These are phyloP conservation scores for Termitomyces sp. DNA, from an alignment of 768 basidiomycete genomes.

Conservation along the genomic window DNA sequence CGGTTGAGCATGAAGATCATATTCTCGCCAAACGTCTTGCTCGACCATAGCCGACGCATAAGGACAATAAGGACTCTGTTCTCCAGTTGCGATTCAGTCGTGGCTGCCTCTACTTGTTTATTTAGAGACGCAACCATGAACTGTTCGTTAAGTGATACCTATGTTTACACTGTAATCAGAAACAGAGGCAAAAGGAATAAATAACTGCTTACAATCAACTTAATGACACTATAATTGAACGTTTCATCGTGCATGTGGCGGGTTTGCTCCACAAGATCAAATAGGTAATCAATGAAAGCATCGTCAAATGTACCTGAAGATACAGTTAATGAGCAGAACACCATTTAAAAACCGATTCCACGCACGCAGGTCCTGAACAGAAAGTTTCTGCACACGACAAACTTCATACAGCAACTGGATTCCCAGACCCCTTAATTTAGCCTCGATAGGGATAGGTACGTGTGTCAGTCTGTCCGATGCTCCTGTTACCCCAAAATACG, in stretches of 20 bases:
- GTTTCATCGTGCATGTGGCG: constrained; percentile 83
- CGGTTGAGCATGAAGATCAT: constrained; percentile 99
- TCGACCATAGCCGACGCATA: constrained; percentile 78
- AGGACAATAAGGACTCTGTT: constrained; percentile 85
- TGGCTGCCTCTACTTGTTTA: constrained; percentile 20
- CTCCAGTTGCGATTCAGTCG: constrained; percentile 31
- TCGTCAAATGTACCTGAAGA: constrained; percentile 75
- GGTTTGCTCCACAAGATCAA: constrained; percentile 92
- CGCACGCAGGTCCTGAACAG: constrained; percentile 74
- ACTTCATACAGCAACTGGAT: constrained; percentile 86
- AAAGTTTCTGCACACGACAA: constrained; percentile 84
- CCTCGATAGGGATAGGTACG: constrained; percentile 74
- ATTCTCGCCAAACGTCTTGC: constrained; percentile 96
- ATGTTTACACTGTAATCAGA: constrained; percentile 2
- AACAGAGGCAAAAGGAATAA: neutral
- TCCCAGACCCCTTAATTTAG: constrained; percentile 67
- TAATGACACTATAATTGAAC: constrained; percentile 94
- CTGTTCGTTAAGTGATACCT: constrained; percentile 95
- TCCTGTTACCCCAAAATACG: constrained; percentile 41
- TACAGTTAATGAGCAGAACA: neutral
- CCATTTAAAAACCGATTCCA: constrained; percentile 5
- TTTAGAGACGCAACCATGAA: constrained; percentile 88
- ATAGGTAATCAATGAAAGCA: constrained; percentile 80
- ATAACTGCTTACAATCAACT: constrained; percentile 67
- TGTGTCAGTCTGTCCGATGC: constrained; percentile 30